Evolutionary conservation across 2,329 filamentous ascomycete genomes (phyloP).

Genomic region (Apiospora arundinis): DNA sequence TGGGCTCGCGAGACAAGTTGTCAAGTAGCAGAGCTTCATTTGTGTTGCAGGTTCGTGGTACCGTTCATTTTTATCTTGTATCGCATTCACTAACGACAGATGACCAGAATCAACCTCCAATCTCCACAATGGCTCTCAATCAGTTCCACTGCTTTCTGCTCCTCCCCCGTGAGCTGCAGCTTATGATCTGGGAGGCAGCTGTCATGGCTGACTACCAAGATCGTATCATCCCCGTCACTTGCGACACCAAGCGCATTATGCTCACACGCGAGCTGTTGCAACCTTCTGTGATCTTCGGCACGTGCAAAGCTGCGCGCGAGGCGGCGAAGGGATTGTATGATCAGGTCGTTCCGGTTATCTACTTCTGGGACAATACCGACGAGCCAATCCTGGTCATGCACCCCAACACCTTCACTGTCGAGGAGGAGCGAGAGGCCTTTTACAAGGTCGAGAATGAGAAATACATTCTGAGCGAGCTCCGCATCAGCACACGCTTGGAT

Average conservation of each 20-base stretch:
- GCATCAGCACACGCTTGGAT: neutral
- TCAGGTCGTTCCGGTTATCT: neutral
- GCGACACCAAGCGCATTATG: neutral
- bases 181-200: neutral
- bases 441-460: neutral
- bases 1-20: too few species aligned
- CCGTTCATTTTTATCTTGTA: neutral
- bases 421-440: neutral
- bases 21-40: too few species aligned
- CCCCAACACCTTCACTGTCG: neutral
- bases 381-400: neutral
- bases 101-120: too few species aligned
- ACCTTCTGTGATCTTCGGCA: neutral
- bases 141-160: neutral
- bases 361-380: neutral
- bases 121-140: neutral
- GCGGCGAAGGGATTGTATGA: neutral
- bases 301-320: neutral
- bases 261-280: neutral
- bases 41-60: neutral
- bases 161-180: neutral
- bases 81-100: neutral
- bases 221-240: neutral
- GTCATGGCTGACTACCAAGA: neutral
- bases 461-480: neutral